Base-by-base conservation (phyloP, 2,329 filamentous ascomycete genomes). In the Colletotrichum euphorbiae region DNA sequence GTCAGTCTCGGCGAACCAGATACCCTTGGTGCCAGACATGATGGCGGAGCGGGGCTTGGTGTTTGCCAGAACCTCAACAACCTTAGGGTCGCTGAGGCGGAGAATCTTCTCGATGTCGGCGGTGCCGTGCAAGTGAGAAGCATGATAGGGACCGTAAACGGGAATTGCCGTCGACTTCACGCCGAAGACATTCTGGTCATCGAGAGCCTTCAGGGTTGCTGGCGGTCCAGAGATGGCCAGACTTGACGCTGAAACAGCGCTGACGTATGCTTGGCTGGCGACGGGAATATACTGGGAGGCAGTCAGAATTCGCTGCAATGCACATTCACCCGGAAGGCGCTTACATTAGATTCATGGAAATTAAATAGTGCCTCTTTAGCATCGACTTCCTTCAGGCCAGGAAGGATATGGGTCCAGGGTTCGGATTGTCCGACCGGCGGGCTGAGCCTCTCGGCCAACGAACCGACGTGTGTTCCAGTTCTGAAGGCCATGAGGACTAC, bases 401-500 rank as follows among this genome's bases (percentile, higher is more conserved):
- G 82, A 60, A 91, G 83, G 70, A 91, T 87, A 65, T 87, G 88
- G 7, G 90, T 90, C 90, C 90, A 93, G 73, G 86, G 86, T 71
- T 89, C 84, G 15, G 87, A 86, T 43, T 75, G 75, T n/a, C 79
- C 79, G 21, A 56, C 70, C 7, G 78, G 71, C 6, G 80, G 79
- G 70, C 74, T 78, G 43, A 86, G 75, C 70, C 78, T 77, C 71
- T 86, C 82, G 12, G 85, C 82, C 62, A 87, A 74, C 6, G 81
- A 79, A 40, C 81, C 78, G 58, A 89, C 86, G 71, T 89, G 83
- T 24, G 86, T 79, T 54, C 90, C 90, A 15, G 85, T 84, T 69
- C 89, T 84, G 80, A 92, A 93, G 48, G 90, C 87, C 75, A 92
- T 84, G 70, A 90, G 82, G 24, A 91, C 87, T 28, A 87, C 83